Conservation (phyloP, 805 yeast genomes). For the Debaryomyces prosopidis region DNA sequence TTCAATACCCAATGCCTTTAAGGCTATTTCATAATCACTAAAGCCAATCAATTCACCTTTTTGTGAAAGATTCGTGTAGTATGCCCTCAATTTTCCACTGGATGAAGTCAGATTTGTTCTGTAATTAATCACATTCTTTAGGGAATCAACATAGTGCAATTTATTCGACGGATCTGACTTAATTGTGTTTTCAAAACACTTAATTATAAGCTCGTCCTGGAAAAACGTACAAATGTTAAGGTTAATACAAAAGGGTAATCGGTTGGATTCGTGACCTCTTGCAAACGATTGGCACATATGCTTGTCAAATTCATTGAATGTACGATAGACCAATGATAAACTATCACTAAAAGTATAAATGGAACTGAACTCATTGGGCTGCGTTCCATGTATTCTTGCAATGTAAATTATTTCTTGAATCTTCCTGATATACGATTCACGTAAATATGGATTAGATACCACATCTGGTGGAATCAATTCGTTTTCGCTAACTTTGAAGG, state of each 20-base stretch:
- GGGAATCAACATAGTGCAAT: slow-evolving; percentile 38
- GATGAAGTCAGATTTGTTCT: slow-evolving; percentile 11
- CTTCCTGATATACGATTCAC: slow-evolving; percentile 57
- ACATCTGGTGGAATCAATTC: slow-evolving; percentile 53
- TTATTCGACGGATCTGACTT: slow-evolving; percentile 32
- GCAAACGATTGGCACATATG: slow-evolving; percentile 26
- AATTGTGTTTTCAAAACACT: slow-evolving; percentile 40
- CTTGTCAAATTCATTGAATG: slow-evolving; percentile 40
- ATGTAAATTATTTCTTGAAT: slow-evolving; percentile 51
- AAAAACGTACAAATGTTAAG: slow-evolving; percentile 32
- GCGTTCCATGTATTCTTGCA: slow-evolving; percentile 18
- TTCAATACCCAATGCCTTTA: slow-evolving; percentile 32
- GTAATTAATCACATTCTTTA: slow-evolving; percentile 22
- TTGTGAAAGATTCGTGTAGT: slow-evolving; percentile 23
- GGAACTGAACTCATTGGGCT: slow-evolving; percentile 22
- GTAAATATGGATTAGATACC: slow-evolving; percentile 17
- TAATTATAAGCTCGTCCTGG: slow-evolving; percentile 41
- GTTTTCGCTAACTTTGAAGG: slow-evolving; percentile 38
- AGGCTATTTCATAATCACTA: slow-evolving; percentile 32
- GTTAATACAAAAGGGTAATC: slow-evolving; percentile 25
- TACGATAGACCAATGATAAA: slow-evolving; percentile 29
- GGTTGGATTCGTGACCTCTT: slow-evolving; percentile 20
- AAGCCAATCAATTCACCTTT: slow-evolving; percentile 36
- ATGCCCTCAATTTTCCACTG: slow-evolving; percentile 25
- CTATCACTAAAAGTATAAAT: slow-evolving; percentile 35